Evolutionary conservation across 768 basidiomycete genomes (phyloP).

Genomic region (Russula compacta): DNA sequence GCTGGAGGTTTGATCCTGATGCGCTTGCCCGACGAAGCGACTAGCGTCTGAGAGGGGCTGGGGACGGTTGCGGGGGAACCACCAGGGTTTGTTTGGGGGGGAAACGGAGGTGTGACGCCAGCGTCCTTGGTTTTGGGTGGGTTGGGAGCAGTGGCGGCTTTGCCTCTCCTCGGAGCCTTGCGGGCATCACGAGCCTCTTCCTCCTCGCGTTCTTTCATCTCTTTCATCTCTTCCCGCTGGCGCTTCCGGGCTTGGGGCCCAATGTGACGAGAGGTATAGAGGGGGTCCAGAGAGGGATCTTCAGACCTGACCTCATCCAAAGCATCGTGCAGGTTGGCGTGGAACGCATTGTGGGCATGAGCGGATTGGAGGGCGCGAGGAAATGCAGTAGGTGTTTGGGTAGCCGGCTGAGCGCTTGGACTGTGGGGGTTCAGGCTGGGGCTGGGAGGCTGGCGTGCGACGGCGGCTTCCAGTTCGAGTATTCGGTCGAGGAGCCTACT

Average conservation of each 20-base stretch:
- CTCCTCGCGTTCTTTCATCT: slow-evolving; percentile 30
- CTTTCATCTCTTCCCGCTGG: slow-evolving; percentile 33
- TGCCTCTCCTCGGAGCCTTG: slow-evolving; percentile 28
- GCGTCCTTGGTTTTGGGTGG: slow-evolving; percentile 35
- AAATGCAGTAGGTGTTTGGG: slow-evolving; percentile 38
- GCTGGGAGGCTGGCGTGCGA: slow-evolving; percentile 28
- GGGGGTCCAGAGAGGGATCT: slow-evolving; percentile 38
- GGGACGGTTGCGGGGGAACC: slow-evolving; percentile 13
- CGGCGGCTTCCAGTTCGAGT: slow-evolving; percentile 42
- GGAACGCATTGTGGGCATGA: slow-evolving; percentile 37
- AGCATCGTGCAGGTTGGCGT: slow-evolving; percentile 40
- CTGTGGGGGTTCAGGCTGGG: slow-evolving; percentile 15
- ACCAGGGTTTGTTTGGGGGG: slow-evolving; percentile 21
- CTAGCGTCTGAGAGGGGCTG: slow-evolving; percentile 29
- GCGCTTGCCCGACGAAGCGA: slow-evolving; percentile 40
- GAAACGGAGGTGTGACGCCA: slow-evolving; percentile 22
- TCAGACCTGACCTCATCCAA: slow-evolving; percentile 37
- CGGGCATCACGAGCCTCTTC: slow-evolving; percentile 39
- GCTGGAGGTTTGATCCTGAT: slow-evolving; percentile 42
- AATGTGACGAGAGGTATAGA: slow-evolving; percentile 38
- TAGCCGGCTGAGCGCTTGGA: slow-evolving; percentile 19
- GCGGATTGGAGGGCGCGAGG: slow-evolving; percentile 39
- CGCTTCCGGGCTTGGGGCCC: slow-evolving; percentile 38
- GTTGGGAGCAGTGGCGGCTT: slow-evolving; percentile 15
- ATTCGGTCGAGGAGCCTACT: slow-evolving; percentile 54